phyloP scores from a whole-genome alignment of 768 basidiomycete species.

The Pulveroboletus sp. region DNA sequence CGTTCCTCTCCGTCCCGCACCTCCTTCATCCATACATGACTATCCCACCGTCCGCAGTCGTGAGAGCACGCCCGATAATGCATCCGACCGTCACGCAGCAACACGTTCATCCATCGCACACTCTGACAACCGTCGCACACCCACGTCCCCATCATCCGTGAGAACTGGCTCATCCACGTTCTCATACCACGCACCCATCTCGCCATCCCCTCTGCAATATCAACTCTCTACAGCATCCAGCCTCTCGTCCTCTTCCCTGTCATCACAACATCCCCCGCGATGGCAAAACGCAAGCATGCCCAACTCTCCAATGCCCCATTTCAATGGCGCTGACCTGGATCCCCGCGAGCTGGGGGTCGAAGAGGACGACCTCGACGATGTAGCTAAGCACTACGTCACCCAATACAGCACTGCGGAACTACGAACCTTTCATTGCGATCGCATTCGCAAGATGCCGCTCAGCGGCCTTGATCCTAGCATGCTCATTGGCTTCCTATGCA shows the following conservation, averaged over 20 bases:
- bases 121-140: slow-evolving; percentile 33
- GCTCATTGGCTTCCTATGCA: slow-evolving; percentile 89
- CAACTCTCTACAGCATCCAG: slow-evolving; percentile 49
- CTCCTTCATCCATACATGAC: slow-evolving; percentile 26
- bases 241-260: slow-evolving; percentile 28
- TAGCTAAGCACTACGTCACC: slow-evolving; percentile 61
- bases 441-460: slow-evolving; percentile 91
- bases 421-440: slow-evolving; percentile 94
- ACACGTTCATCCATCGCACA: slow-evolving; percentile 25
- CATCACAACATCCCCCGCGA: slow-evolving; percentile 30
- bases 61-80: slow-evolving; percentile 31
- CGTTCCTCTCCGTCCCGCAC: slow-evolving; percentile 60
- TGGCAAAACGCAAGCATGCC: slow-evolving; percentile 28
- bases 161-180: slow-evolving; percentile 46
- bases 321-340: slow-evolving; percentile 32
- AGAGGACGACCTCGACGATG: slow-evolving; percentile 36
- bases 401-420: slow-evolving; percentile 75
- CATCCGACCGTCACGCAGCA: slow-evolving; percentile 23
- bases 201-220: slow-evolving; percentile 64
- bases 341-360: slow-evolving; percentile 35
- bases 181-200: slow-evolving; percentile 56
- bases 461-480: slow-evolving; percentile 93
- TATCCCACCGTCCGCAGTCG: slow-evolving; percentile 22
- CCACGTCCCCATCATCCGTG: slow-evolving; percentile 51
- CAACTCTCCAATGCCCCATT: slow-evolving; percentile 16